phyloP scores from a whole-genome alignment of 1,284 basidiomycete genomes.

The Pascua guehoae region DNA sequence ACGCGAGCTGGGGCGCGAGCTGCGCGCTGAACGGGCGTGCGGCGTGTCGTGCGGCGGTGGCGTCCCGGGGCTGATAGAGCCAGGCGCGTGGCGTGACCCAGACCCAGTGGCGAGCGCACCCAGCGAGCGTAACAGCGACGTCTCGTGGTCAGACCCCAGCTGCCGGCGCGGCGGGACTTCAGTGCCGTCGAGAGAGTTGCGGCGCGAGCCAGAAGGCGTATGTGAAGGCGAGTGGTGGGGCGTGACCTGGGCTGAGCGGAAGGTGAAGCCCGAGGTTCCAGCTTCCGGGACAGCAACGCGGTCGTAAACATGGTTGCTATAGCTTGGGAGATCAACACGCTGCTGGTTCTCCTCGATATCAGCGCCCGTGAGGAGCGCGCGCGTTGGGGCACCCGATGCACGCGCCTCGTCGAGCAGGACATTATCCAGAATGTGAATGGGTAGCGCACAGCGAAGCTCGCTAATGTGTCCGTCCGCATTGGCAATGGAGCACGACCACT shows the following conservation, averaged over 20 bases:
- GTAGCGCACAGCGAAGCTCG: constrained; percentile 84
- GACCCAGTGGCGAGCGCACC: constrained; percentile 30
- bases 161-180: constrained; percentile 50
- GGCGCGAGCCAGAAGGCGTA: constrained; percentile 32
- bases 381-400: constrained; percentile 64
- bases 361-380: constrained; percentile 62
- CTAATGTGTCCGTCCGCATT: constrained; percentile 86
- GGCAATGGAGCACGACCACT: constrained; percentile 61
- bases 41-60: neutral
- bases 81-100: neutral
- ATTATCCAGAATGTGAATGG: constrained; percentile 73
- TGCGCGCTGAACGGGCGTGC: neutral
- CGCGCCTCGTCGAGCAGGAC: constrained; percentile 70
- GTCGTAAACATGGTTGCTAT: constrained; percentile 81
- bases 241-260: constrained; percentile 16
- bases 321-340: constrained; percentile 71
- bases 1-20: constrained; percentile 31
- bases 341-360: constrained; percentile 56
- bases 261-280: constrained; percentile 25
- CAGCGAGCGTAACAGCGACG: constrained; percentile 69
- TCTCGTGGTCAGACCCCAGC: constrained; percentile 64
- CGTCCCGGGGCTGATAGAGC: neutral
- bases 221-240: constrained; percentile 25
- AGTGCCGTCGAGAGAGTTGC: constrained; percentile 8
- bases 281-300: constrained; percentile 72